phyloP scores from a whole-genome alignment of 306 rosid species.

The Castanospermum australe region DNA sequence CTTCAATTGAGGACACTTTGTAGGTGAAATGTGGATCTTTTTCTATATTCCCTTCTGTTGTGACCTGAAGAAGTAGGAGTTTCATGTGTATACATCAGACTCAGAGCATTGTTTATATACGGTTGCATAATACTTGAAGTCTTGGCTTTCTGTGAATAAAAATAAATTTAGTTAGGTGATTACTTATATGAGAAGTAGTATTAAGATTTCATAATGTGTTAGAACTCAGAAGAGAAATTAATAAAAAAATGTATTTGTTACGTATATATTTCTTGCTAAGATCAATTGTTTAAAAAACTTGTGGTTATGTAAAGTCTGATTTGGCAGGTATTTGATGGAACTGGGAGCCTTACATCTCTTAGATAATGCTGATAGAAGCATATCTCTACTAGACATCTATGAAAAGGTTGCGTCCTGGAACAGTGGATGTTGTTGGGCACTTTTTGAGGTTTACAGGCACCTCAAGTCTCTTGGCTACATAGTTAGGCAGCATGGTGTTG shows the following conservation, averaged over 20 bases:
- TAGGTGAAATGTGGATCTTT: slow-evolving; percentile 44
- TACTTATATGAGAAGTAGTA: not conserved
- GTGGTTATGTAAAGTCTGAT: slow-evolving; percentile 12
- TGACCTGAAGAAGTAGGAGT: not conserved
- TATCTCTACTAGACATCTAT: slow-evolving; percentile 60
- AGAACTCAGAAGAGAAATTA: slow-evolving; percentile 6
- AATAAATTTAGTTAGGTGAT: not conserved
- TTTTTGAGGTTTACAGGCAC: slow-evolving; percentile 80
- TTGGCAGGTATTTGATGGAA: slow-evolving; percentile 73
- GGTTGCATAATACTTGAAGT: not conserved
- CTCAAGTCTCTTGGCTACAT: slow-evolving; percentile 83
- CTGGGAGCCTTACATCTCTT: slow-evolving; percentile 58
- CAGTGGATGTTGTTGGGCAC: slow-evolving; percentile 63
- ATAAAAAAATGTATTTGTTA: not conserved
- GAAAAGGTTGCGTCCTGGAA: slow-evolving; percentile 41
- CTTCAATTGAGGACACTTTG: slow-evolving; percentile 76
- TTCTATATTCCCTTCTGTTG: not conserved
- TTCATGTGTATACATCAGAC: not conserved
- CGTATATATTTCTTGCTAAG: not conserved
- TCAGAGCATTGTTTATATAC: not conserved
- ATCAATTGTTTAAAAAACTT: not conserved
- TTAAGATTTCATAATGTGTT: not conserved
- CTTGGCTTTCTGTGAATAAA: not conserved
- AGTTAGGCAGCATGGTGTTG: slow-evolving; percentile 53
- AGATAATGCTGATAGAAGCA: slow-evolving; percentile 39